Evolutionary conservation across 306 rosid genomes (phyloP).

Genomic region (Rosa rugosa): DNA sequence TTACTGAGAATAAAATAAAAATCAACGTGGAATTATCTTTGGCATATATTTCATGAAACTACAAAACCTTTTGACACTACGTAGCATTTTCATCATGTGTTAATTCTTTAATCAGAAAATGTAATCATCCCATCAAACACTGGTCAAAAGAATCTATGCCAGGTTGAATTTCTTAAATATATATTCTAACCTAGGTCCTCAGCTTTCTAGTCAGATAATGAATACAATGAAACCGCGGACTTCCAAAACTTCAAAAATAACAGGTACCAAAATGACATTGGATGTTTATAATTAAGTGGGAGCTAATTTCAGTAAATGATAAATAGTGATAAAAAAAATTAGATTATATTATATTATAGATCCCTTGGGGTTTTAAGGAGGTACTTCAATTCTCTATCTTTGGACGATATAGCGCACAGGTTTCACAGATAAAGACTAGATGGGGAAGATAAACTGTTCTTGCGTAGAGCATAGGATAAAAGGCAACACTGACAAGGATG

Average conservation of each 20-base stretch:
- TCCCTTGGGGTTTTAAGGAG: not conserved
- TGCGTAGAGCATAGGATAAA: not conserved
- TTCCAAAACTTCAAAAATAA: not conserved
- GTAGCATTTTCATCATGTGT: not conserved
- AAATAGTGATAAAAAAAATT: not conserved
- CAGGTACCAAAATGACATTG: not conserved
- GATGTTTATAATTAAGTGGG: not conserved
- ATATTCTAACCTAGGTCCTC: not conserved
- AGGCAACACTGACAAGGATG: not conserved
- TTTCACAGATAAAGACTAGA: not conserved
- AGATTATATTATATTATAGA: not conserved
- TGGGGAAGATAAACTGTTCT: not conserved
- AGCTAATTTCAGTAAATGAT: not conserved
- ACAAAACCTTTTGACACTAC: not conserved
- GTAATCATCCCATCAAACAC: constrained; percentile 1
- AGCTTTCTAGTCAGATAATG: not conserved
- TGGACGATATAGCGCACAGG: not conserved
- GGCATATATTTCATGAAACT: not conserved
- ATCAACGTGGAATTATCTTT: not conserved
- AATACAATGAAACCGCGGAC: not conserved
- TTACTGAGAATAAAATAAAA: not conserved
- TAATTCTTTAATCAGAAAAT: not conserved
- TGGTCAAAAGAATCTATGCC: not conserved
- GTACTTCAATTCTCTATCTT: not conserved
- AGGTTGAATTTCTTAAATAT: not conserved